These are phyloP conservation scores for Boletus vermiculosoides DNA, from an alignment of 768 basidiomycete species.

Conservation along the genomic window DNA sequence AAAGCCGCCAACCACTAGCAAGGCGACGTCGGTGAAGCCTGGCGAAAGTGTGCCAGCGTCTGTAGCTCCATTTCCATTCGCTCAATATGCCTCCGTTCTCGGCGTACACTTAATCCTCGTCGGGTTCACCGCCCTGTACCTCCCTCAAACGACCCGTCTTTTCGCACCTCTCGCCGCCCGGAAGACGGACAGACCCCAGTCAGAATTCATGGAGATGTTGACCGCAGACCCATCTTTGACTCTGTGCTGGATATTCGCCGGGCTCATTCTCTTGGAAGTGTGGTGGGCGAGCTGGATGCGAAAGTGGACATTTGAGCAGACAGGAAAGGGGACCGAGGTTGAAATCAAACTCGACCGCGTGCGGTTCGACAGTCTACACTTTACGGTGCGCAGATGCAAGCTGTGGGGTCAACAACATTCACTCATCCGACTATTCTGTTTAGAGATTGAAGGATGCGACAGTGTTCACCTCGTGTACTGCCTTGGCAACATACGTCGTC, in stretches of 20 bases:
- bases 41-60: not conserved
- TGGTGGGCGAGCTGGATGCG: conserved; percentile 77
- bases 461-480: conserved; percentile 48
- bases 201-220: conserved; percentile 63
- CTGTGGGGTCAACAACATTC: not conserved
- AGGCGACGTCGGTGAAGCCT: not conserved
- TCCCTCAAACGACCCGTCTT: conserved; percentile 61
- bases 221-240: conserved; percentile 61
- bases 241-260: conserved; percentile 54
- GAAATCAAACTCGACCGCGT: conserved; percentile 44
- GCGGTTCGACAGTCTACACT: conserved; percentile 37
- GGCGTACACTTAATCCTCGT: conserved; percentile 68
- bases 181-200: conserved; percentile 62
- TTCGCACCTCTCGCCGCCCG: conserved; percentile 36
- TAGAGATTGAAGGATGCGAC: conserved; percentile 55
- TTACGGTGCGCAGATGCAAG: conserved; percentile 37
- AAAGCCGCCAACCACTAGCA: not conserved
- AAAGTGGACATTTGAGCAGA: conserved; percentile 51
- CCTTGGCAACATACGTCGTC: conserved; percentile 47
- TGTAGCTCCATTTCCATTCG: conserved; percentile 45
- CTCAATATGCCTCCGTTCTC: conserved; percentile 62
- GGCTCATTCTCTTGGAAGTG: conserved; percentile 51
- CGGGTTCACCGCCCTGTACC: conserved; percentile 60
- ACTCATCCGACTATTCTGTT: conserved; percentile 5
- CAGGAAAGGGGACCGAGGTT: conserved; percentile 40